These are phyloP conservation scores for Ambispora gerdemannii DNA, from an alignment of 192 early-diverging fungal genomes.

Conservation along the genomic window DNA sequence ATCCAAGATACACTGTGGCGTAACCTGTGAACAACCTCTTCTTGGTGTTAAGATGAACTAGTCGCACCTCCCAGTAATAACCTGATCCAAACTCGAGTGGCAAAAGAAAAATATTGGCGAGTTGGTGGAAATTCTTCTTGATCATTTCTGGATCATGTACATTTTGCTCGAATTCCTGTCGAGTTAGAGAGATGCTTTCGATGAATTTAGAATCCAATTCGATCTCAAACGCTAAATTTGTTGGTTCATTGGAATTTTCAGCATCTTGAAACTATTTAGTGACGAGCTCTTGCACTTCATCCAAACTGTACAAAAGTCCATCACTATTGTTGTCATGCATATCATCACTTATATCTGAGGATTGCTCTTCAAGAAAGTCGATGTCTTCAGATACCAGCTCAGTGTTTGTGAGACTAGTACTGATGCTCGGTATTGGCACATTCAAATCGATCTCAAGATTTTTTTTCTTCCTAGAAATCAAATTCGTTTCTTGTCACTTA, in stretches of 20 bases:
- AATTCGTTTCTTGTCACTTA: too few relatives aligned
- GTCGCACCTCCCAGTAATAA: neutral
- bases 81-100: constrained; percentile 2
- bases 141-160: neutral
- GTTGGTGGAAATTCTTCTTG: neutral
- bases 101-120: too few relatives aligned
- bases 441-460: neutral
- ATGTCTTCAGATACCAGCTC: too few relatives aligned
- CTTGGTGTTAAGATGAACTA: constrained; percentile 5
- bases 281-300: constrained; percentile 7
- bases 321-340: too few relatives aligned
- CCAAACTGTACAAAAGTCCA: too few relatives aligned
- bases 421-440: neutral
- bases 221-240: neutral
- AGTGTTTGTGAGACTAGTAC: too few relatives aligned
- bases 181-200: neutral
- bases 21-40: neutral
- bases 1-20: constrained; percentile 1
- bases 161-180: neutral
- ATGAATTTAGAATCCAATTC: neutral
- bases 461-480: neutral
- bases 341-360: too few relatives aligned
- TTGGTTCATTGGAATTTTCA: constrained; percentile 16
- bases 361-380: too few relatives aligned
- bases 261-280: too few relatives aligned